These are phyloP conservation scores for Trypanosoma brucei DNA, from an alignment of 208 protist species.

Conservation along the genomic window DNA sequence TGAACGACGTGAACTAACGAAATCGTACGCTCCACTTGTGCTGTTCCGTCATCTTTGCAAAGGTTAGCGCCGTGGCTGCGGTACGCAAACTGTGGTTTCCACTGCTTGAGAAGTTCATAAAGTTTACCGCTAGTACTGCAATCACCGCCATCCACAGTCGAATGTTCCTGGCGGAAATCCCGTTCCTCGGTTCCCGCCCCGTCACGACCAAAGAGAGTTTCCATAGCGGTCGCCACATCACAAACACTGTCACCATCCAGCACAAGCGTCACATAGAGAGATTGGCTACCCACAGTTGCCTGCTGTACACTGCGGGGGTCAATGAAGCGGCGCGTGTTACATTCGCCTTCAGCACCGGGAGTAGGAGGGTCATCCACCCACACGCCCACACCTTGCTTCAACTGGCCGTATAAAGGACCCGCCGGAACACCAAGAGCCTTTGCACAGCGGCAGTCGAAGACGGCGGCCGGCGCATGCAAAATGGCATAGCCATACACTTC, in stretches of 20 bases:
- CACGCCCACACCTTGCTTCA: conserved; percentile 62
- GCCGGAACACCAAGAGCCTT: conserved; percentile 52
- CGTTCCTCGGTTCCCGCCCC: background rate
- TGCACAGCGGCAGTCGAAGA: conserved; percentile 52
- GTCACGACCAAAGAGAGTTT: conserved; percentile 30
- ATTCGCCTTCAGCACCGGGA: background rate
- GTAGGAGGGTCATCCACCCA: conserved; percentile 11
- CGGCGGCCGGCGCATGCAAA: conserved; percentile 36
- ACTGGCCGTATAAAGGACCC: conserved; percentile 60
- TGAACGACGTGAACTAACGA: conserved; percentile 21
- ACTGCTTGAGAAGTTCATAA: conserved; percentile 7
- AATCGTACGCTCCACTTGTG: background rate
- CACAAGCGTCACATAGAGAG: conserved; percentile 66
- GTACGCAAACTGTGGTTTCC: conserved; percentile 15
- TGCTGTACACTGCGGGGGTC: conserved; percentile 55
- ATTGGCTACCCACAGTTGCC: conserved; percentile 41
- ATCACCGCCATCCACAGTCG: background rate
- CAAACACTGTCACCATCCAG: conserved; percentile 49
- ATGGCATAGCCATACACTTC: conserved; percentile 57
- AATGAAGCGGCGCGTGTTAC: conserved; percentile 17
- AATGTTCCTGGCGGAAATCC: background rate
- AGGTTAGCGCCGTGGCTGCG: conserved; percentile 8
- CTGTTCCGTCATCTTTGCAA: background rate
- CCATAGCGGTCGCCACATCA: conserved; percentile 43
- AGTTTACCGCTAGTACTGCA: conserved; percentile 8